phyloP scores from a whole-genome alignment of 768 basidiomycete species.

The Boletus tomentosulus region DNA sequence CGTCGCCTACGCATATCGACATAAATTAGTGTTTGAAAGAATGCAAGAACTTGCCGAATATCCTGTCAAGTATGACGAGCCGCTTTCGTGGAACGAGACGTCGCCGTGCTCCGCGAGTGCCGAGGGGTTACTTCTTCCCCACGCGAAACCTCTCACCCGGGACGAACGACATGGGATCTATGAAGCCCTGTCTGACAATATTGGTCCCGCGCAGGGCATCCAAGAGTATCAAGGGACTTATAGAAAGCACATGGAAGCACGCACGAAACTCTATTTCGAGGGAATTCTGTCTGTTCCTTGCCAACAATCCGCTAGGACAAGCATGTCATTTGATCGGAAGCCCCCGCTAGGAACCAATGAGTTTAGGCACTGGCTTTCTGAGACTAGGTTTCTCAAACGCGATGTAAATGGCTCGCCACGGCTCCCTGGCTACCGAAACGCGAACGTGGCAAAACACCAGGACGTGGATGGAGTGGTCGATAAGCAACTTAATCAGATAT shows the following conservation, averaged over 20 bases:
- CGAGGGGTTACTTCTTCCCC: constrained; percentile 13
- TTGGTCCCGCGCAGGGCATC: constrained; percentile 43
- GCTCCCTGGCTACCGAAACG: constrained; percentile 10
- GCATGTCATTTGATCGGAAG: constrained; percentile 10
- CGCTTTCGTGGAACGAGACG: constrained; percentile 10
- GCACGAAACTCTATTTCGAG: constrained; percentile 45
- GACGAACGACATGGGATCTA: constrained; percentile 51
- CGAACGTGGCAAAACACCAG: constrained; percentile 9
- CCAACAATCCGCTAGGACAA: constrained; percentile 12
- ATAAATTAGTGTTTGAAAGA: constrained; percentile 24
- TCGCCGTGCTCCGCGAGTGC: constrained; percentile 21
- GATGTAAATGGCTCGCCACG: constrained; percentile 15
- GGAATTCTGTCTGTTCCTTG: constrained; percentile 29
- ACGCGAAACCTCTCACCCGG: constrained; percentile 33
- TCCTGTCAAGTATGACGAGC: constrained; percentile 11
- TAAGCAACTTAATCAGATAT: constrained; percentile 5
- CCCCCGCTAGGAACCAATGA: constrained; percentile 18
- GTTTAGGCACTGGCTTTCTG: constrained; percentile 31
- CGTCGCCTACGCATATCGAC: constrained; percentile 25
- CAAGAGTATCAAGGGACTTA: constrained; percentile 53
- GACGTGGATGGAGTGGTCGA: constrained; percentile 3
- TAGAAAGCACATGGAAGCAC: constrained; percentile 47
- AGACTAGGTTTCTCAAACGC: constrained; percentile 23
- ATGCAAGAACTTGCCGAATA: constrained; percentile 22
- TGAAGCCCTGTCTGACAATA: constrained; percentile 43